Conservation (phyloP, 2,329 filamentous ascomycete genomes). For the Raffaelea ambrosiae region DNA sequence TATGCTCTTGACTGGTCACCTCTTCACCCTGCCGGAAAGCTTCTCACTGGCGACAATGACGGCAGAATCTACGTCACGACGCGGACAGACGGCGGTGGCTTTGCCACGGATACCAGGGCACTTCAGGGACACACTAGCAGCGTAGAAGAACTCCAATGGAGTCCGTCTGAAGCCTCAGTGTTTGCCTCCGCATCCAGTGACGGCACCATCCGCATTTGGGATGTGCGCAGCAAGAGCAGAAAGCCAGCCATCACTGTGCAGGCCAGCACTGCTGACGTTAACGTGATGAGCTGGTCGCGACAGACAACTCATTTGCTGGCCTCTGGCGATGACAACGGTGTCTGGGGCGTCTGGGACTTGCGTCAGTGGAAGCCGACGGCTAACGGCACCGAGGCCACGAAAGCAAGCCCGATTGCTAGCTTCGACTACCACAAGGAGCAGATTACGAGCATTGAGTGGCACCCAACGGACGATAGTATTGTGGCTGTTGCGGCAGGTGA, state of each 20-base stretch:
- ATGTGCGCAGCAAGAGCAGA: slow-evolving; percentile 81
- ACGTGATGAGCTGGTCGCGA: slow-evolving; percentile 91
- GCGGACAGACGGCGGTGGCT: slow-evolving; percentile 77
- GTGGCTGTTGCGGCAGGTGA: slow-evolving; percentile 87
- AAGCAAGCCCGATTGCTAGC: slow-evolving; percentile 76
- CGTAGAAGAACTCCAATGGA: slow-evolving; percentile 96
- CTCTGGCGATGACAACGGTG: slow-evolving; percentile 85
- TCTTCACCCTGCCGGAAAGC: slow-evolving; percentile 67
- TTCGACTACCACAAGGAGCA: slow-evolving; percentile 96
- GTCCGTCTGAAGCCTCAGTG: slow-evolving; percentile 82
- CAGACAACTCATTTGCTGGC: slow-evolving; percentile 85
- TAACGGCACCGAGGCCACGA: slow-evolving; percentile 28
- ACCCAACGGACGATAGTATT: slow-evolving; percentile 93
- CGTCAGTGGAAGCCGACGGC: slow-evolving; percentile 77
- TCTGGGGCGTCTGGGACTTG: slow-evolving; percentile 94
- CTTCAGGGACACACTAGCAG: slow-evolving; percentile 79
- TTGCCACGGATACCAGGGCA: slow-evolving; percentile 75
- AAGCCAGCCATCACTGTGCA: slow-evolving; percentile 82
- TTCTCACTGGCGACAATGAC: slow-evolving; percentile 85
- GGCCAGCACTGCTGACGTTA: slow-evolving; percentile 79
- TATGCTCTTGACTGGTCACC: slow-evolving; percentile 98
- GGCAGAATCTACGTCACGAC: slow-evolving; percentile 86
- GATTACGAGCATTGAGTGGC: slow-evolving; percentile 94
- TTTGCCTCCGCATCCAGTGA: slow-evolving; percentile 93
- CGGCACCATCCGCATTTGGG: slow-evolving; percentile 93